Evolutionary conservation across 2,329 filamentous ascomycete species (phyloP).

Genomic region (Colletotrichum tropicale): DNA sequence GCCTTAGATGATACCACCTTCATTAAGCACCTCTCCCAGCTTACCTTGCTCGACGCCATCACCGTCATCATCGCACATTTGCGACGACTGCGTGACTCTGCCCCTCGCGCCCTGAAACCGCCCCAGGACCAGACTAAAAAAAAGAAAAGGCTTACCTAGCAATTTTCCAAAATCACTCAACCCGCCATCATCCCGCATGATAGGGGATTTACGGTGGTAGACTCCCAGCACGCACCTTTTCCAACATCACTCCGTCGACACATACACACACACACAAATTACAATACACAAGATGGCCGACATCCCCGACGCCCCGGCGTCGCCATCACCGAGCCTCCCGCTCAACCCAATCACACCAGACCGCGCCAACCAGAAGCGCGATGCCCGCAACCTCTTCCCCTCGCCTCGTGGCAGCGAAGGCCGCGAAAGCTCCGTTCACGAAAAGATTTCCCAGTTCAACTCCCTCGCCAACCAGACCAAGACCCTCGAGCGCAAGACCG

Average conservation of each 20-base stretch:
- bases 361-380: conserved; percentile 59
- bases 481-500: conserved; percentile 67
- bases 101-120: conserved; percentile 5
- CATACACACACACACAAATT: neutral
- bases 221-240: neutral
- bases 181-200: neutral
- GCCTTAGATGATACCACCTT: conserved; percentile 11
- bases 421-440: conserved; percentile 66
- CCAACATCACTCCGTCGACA: neutral
- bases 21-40: neutral
- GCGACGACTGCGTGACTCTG: neutral
- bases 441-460: conserved; percentile 77
- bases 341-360: conserved; percentile 68
- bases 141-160: neutral
- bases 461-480: conserved; percentile 65
- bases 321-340: conserved; percentile 57
- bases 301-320: conserved; percentile 45
- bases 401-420: conserved; percentile 35
- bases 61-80: neutral
- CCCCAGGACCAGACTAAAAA: neutral
- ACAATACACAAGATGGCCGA: conserved; percentile 41
- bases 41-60: neutral
- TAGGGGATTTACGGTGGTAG: neutral
- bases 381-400: conserved; percentile 40
- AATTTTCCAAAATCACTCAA: neutral